phyloP scores from a whole-genome alignment of 2,329 filamentous ascomycete species.

The Ophiocordyceps polyrhachis-furcata region DNA sequence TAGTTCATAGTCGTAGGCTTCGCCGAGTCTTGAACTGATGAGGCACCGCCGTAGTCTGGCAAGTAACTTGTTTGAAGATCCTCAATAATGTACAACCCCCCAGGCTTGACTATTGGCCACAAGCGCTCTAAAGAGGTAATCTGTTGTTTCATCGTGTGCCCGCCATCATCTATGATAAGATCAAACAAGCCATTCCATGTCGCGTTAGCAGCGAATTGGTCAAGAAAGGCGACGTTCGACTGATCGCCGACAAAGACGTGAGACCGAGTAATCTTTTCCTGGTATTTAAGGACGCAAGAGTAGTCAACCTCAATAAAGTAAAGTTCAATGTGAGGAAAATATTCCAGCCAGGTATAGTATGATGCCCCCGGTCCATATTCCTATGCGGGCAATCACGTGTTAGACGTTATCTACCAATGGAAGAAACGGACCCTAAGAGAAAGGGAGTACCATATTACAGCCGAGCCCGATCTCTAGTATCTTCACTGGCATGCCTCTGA shows the following conservation, averaged over 20 bases:
- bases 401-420: not conserved
- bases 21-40: conserved; percentile 5
- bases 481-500: conserved; percentile 15
- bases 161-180: conserved; percentile 21
- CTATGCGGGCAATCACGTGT: conserved; percentile 3
- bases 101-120: conserved; percentile 17
- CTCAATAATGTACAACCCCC: conserved; percentile 17
- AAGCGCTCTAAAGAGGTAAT: conserved; percentile 14
- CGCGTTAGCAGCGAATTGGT: conserved; percentile 13
- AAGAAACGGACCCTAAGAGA: not conserved
- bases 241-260: conserved; percentile 22
- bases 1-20: conserved; percentile 11
- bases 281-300: conserved; percentile 16
- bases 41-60: conserved; percentile 9
- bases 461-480: conserved; percentile 23
- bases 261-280: conserved; percentile 13
- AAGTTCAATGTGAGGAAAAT: conserved; percentile 18
- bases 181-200: conserved; percentile 16
- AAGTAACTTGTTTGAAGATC: conserved; percentile 14
- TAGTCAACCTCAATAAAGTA: conserved; percentile 22
- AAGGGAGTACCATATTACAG: conserved; percentile 14
- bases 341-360: conserved; percentile 22
- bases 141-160: conserved; percentile 19
- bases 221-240: conserved; percentile 16
- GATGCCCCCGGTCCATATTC: conserved; percentile 17